Evolutionary conservation across 352 stramenopile genomes (phyloP).

Genomic region (Pseudoperonospora humuli): DNA sequence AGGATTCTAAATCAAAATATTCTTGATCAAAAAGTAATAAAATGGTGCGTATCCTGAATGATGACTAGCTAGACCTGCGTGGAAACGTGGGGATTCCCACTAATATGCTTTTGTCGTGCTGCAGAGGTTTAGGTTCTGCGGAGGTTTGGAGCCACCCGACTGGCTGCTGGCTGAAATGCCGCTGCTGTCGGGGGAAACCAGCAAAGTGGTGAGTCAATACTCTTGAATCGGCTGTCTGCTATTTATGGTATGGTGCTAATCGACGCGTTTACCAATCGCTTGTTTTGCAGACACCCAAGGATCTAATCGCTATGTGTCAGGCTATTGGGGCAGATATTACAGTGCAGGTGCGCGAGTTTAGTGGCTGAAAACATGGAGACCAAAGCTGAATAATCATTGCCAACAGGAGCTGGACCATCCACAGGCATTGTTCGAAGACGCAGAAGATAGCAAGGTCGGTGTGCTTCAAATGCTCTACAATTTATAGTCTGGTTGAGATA

Average conservation of each 20-base stretch:
- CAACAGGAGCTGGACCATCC: conserved; percentile 16
- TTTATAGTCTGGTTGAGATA: not conserved
- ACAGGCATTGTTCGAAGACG: conserved; percentile 8
- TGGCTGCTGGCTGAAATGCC: conserved; percentile 48
- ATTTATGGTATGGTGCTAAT: not conserved
- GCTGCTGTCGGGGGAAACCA: conserved; percentile 23
- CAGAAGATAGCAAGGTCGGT: conserved; percentile 19
- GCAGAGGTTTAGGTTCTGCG: conserved; percentile 52
- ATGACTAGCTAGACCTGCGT: too few species aligned
- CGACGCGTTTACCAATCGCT: not conserved
- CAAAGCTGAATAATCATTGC: not conserved
- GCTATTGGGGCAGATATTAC: conserved; percentile 22
- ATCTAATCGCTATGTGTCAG: conserved; percentile 18
- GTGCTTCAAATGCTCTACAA: not conserved
- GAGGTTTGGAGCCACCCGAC: conserved; percentile 53
- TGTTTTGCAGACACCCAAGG: conserved; percentile 4
- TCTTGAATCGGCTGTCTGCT: not conserved
- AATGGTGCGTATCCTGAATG: not conserved
- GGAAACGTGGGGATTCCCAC: too few species aligned
- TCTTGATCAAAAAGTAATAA: too few species aligned
- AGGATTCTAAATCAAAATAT: too few species aligned
- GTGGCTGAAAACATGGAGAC: not conserved
- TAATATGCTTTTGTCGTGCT: not conserved
- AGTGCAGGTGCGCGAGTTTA: conserved; percentile 11
- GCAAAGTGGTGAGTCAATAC: conserved; percentile 12